phyloP scores from a whole-genome alignment of 441 rosid species.

The Populus hybrid region DNA sequence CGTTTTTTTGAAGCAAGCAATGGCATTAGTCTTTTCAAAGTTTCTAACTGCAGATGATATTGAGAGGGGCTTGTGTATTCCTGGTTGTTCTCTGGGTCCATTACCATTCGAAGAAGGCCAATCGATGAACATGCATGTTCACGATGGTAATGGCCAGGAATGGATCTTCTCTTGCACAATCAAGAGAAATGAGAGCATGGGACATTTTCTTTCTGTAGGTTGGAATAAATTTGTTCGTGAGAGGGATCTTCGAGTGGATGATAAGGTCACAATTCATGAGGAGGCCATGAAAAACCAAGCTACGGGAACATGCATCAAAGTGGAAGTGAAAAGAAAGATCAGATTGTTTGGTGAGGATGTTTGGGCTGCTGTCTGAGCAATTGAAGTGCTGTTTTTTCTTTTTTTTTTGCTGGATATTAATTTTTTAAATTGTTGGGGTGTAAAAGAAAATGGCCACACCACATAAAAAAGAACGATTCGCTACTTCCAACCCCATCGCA shows the following conservation, averaged over 20 bases:
- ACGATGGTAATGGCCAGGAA: not conserved
- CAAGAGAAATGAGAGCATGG: not conserved
- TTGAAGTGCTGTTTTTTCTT: too few species aligned
- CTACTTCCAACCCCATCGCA: too few species aligned
- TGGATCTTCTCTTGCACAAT: conserved; percentile 16
- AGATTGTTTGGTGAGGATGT: conserved; percentile 19
- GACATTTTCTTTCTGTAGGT: not conserved
- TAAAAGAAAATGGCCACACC: too few species aligned
- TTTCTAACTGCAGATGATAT: conserved; percentile 1
- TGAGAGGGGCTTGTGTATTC: not conserved
- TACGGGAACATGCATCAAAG: not conserved
- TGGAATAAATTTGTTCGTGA: conserved; percentile 16
- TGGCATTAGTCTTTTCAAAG: not conserved
- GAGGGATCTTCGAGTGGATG: conserved; percentile 9
- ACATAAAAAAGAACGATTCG: too few species aligned
- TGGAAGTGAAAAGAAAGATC: conserved; percentile 18
- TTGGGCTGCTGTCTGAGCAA: conserved; percentile 4
- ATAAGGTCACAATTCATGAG: conserved; percentile 6
- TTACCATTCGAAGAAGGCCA: not conserved
- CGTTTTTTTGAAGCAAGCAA: not conserved
- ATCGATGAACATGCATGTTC: not conserved
- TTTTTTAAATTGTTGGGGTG: too few species aligned
- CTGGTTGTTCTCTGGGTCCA: not conserved
- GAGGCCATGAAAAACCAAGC: not conserved
- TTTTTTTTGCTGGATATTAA: too few species aligned